A percentile compares a stretch with the other conserved stretches of the same genome.
These are phyloP conservation scores for Tillandsia leiboldiana DNA, from an alignment of 176 grass and related monocot species.

Conservation along the genomic window DNA sequence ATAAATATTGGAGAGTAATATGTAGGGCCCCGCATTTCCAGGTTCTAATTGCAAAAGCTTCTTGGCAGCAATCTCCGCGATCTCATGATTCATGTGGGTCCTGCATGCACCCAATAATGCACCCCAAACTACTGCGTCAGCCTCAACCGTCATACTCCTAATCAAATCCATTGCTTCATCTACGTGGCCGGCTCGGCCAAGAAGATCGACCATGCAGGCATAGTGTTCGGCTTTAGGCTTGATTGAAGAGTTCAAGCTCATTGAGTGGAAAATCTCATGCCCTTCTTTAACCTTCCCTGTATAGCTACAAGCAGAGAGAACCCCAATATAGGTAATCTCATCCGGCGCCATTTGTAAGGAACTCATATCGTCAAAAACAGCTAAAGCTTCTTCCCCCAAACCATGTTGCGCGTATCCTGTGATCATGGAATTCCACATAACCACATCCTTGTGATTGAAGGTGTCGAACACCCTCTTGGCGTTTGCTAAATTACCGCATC, in stretches of 20 bases:
- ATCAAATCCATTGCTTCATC: constrained; percentile 62
- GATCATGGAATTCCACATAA: constrained; percentile 86
- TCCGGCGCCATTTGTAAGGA: constrained; percentile 33
- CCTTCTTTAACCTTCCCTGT: constrained; percentile 69
- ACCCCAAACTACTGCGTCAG: constrained; percentile 72
- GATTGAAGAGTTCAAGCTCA: constrained; percentile 31
- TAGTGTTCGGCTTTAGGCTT: constrained; percentile 48
- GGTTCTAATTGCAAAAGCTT: constrained; percentile 58
- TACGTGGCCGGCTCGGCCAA: constrained; percentile 51
- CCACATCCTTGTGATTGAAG: constrained; percentile 58
- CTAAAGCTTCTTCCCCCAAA: constrained; percentile 58
- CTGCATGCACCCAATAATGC: constrained; percentile 65
- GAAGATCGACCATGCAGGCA: constrained; percentile 70
- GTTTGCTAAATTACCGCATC: constrained; percentile 49
- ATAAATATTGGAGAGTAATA: constrained; percentile 70
- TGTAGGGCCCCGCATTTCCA: constrained; percentile 54
- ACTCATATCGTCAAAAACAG: constrained; percentile 47
- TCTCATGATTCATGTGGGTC: constrained; percentile 65
- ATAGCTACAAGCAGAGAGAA: constrained; percentile 68
- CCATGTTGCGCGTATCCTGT: constrained; percentile 75
- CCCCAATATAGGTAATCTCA: constrained; percentile 70
- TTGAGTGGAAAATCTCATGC: constrained; percentile 45
- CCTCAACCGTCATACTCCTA: constrained; percentile 42
- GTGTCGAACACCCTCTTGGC: constrained; percentile 42
- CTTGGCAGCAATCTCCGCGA: constrained; percentile 61